A percentile compares a stretch with the other conserved stretches of the same genome.
These are phyloP conservation scores for Paecilomyces sp. DNA, from an alignment of 2,329 filamentous ascomycete genomes.

Conservation along the genomic window DNA sequence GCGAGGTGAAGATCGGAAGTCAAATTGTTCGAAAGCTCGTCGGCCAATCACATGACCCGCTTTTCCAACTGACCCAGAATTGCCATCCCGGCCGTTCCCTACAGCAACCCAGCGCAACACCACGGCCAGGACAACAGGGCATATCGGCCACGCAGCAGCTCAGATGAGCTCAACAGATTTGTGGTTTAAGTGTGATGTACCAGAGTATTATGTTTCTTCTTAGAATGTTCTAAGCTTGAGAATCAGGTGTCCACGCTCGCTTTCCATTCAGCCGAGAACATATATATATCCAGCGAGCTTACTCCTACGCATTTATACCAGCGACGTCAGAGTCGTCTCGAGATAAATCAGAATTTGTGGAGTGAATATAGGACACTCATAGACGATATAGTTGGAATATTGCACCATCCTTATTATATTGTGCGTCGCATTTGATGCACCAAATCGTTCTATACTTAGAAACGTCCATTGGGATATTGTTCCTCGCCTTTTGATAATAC, in stretches of 20 bases:
- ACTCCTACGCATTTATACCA: neutral
- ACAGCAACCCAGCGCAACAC: constrained; percentile 1
- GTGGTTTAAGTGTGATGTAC: neutral
- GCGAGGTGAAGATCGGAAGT: constrained; percentile 37
- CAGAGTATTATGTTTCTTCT: neutral
- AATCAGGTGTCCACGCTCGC: neutral
- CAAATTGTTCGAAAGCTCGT: constrained; percentile 37
- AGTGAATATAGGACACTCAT: neutral
- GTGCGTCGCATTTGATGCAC: too few species aligned
- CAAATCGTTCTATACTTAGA: too few species aligned
- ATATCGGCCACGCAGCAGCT: neutral
- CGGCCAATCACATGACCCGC: constrained; percentile 39
- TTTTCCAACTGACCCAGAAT: constrained; percentile 29
- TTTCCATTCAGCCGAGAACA: neutral
- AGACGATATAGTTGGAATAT: too few species aligned
- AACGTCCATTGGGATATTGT: too few species aligned
- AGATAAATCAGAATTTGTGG: neutral
- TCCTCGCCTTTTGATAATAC: too few species aligned
- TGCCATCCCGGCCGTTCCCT: constrained; percentile 29
- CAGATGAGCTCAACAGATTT: neutral
- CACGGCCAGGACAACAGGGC: neutral
- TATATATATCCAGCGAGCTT: neutral
- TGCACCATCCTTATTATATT: too few species aligned
- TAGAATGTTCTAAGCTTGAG: neutral
- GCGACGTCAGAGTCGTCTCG: neutral